Percentiles rank a stretch among this genome's conserved stretches.
Evolutionary conservation across 169 alveolate genomes (phyloP).

Genomic region (Eimeria maxima): DNA sequence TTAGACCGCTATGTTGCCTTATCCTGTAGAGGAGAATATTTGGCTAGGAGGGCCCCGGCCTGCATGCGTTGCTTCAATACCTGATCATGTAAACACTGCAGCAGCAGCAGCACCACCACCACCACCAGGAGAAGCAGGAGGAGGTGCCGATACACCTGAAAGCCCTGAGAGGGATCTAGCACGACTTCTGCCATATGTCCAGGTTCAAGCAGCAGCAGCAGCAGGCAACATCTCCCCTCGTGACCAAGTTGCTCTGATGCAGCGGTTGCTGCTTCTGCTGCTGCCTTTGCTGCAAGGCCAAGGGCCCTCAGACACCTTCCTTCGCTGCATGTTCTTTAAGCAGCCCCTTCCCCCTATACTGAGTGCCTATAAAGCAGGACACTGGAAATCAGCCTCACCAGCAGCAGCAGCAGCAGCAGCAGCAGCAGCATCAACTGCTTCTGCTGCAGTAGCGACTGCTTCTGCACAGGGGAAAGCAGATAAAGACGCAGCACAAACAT

Average conservation of each 20-base stretch:
- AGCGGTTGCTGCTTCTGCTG: constrained; percentile 10
- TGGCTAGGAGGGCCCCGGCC: not conserved
- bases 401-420: not conserved
- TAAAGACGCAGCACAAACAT: too few species aligned
- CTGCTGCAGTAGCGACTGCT: not conserved
- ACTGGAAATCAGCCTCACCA: not conserved
- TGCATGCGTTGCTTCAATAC: too few species aligned
- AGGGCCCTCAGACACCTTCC: not conserved
- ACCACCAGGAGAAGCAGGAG: not conserved
- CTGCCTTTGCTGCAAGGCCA: not conserved
- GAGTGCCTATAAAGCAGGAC: not conserved
- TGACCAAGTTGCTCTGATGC: constrained; percentile 1
- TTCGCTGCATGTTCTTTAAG: constrained; percentile 21
- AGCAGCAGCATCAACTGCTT: not conserved
- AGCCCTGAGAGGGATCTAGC: not conserved
- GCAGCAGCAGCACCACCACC: not conserved
- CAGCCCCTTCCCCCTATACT: not conserved
- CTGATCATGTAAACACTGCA: too few species aligned
- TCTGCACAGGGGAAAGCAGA: too few species aligned
- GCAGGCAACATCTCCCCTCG: not conserved
- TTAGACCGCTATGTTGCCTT: not conserved
- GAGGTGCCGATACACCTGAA: not conserved
- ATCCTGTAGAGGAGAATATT: not conserved
- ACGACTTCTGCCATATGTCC: not conserved
- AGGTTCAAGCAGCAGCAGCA: constrained; percentile 8